Base-by-base conservation (phyloP, 1,284 basidiomycete genomes). In the Tilletia indica region DNA sequence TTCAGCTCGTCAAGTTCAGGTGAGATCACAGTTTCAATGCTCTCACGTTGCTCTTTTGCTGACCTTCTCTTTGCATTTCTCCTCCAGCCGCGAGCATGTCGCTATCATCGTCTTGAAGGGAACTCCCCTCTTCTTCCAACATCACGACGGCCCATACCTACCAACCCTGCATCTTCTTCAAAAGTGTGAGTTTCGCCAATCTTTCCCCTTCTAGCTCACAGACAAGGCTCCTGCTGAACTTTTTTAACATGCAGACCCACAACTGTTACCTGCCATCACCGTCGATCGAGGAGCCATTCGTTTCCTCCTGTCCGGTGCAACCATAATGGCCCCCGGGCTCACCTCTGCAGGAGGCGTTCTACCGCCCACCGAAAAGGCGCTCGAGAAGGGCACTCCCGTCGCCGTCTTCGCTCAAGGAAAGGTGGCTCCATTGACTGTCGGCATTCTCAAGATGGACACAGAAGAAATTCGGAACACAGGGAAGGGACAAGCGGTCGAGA, bases 231-330 rank as follows among this genome's bases (percentile, higher is more conserved):
- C 68, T 47, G n/a, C 12, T 19, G 64, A 12, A 25, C 42, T 63
- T 34, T 31, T 64, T 31, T 39, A 25, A 21, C 25, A 49, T 42
- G 58, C 77, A 73, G 80, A 97, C 87, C 96, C 96, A 1, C 90
- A 88, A 78, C 88, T 99, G 76, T 88, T 99, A 54, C 94, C 96
- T 6, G 90, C 88, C 78, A 93, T 97, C 56, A 90, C 91, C 78
- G 89, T 99, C 68, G 97, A 99, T 87, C 90, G 95, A 69, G 97
- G 97, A 69, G 97, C 97, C 58, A 99, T 99, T 86, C 93, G 95
- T 68, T 99, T 97, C 86, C 88, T 99, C 34, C 90, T 99, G 61
- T 91, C 91, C 8, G 85, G 87, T n/a, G 86, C 86, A 16, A 86
- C 86, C 74, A 82, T 86, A 77, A 86, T 86, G 86, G 84, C 85